A percentile compares a stretch with the other conserved stretches of the same genome.
Conservation (phyloP, 305 asterid species). For the Fraxinus latifolia region DNA sequence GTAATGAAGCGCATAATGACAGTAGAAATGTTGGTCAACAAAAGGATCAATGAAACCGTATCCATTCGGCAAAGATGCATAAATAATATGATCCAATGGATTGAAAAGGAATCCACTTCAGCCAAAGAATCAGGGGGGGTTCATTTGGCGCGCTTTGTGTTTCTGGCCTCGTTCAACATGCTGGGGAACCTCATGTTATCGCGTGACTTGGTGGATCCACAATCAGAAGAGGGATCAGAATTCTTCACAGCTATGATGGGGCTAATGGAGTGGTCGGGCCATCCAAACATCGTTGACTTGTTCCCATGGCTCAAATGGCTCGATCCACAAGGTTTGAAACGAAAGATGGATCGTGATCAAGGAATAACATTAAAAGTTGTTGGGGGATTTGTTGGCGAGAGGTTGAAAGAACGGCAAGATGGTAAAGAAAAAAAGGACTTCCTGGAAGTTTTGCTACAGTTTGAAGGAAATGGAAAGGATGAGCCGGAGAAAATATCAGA, state of each 20-base stretch:
- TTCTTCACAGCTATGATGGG: slow-evolving; percentile 48
- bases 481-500: slow-evolving; percentile 35
- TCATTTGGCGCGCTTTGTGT: slow-evolving; percentile 47
- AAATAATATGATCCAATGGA: slow-evolving; percentile 44
- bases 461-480: slow-evolving; percentile 31
- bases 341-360: slow-evolving; percentile 39
- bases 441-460: slow-evolving; percentile 46
- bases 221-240: slow-evolving; percentile 41
- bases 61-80: slow-evolving; percentile 39
- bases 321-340: slow-evolving; percentile 55
- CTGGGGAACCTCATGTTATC: slow-evolving; percentile 54
- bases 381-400: slow-evolving; percentile 35
- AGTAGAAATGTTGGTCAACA: slow-evolving; percentile 46
- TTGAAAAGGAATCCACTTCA: slow-evolving; percentile 27
- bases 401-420: slow-evolving; percentile 26
- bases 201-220: slow-evolving; percentile 43
- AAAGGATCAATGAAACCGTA: slow-evolving; percentile 39
- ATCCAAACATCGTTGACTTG: slow-evolving; percentile 48
- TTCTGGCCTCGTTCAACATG: slow-evolving; percentile 53
- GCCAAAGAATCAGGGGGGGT: slow-evolving; percentile 1
- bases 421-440: slow-evolving; percentile 39
- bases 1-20: slow-evolving; percentile 54
- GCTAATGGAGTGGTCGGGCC: slow-evolving; percentile 54
- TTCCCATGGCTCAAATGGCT: slow-evolving; percentile 48
- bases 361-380: slow-evolving; percentile 41